Evolutionary conservation across 2,329 filamentous ascomycete species (phyloP).

Genomic region (Salinomyces thailandicus): DNA sequence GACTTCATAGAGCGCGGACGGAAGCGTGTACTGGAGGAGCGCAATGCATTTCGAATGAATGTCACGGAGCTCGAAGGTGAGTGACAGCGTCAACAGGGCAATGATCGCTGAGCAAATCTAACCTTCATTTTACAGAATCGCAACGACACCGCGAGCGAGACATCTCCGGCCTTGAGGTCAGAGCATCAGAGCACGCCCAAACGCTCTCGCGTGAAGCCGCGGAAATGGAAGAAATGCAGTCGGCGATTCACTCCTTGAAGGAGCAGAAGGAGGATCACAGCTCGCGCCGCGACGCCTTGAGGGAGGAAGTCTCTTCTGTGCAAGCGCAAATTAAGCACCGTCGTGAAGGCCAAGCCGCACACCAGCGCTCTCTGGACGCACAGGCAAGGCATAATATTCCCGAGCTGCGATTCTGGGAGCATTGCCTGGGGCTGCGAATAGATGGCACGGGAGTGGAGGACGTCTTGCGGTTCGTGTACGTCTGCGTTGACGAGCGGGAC

Average conservation of each 20-base stretch:
- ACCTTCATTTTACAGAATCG: slow-evolving; percentile 53
- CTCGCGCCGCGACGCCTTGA: slow-evolving; percentile 45
- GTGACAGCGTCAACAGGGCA: too few relatives aligned
- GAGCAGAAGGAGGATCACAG: slow-evolving; percentile 46
- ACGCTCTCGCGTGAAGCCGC: slow-evolving; percentile 65
- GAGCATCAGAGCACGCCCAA: slow-evolving; percentile 59
- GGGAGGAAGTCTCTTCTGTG: slow-evolving; percentile 50
- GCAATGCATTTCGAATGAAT: slow-evolving; percentile 86
- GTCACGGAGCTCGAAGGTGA: slow-evolving; percentile 81
- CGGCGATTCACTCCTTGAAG: slow-evolving; percentile 47
- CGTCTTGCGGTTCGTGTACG: slow-evolving; percentile 80
- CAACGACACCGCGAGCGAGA: slow-evolving; percentile 80
- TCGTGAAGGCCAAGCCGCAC: slow-evolving; percentile 60
- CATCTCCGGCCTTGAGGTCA: slow-evolving; percentile 70
- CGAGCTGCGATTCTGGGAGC: slow-evolving; percentile 93
- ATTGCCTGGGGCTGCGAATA: slow-evolving; percentile 76
- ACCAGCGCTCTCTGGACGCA: slow-evolving; percentile 64
- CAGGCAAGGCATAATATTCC: slow-evolving; percentile 84
- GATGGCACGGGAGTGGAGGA: slow-evolving; percentile 68
- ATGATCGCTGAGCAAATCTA: too few relatives aligned
- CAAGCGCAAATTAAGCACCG: slow-evolving; percentile 60
- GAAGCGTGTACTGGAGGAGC: slow-evolving; percentile 81
- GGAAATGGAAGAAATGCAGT: slow-evolving; percentile 57
- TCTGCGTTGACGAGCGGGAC: slow-evolving; percentile 73
- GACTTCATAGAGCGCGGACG: slow-evolving; percentile 86